Base-by-base conservation (phyloP, 768 basidiomycete genomes). In the Postia placenta region DNA sequence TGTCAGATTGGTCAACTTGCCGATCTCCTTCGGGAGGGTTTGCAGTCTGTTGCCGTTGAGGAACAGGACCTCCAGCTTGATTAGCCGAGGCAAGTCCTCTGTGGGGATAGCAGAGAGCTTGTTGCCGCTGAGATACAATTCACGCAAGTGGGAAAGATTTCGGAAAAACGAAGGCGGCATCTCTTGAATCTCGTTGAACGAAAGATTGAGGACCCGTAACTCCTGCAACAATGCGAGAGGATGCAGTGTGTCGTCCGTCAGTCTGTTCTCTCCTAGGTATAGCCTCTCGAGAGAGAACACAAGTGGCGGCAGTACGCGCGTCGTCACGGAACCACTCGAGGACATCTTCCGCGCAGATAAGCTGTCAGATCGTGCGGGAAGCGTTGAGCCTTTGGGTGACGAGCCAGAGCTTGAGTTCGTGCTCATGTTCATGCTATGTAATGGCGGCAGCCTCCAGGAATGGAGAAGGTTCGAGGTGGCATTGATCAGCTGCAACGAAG, bases 121-220 rank as follows among this genome's bases (percentile, higher is more conserved):
- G 70, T 97, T 98, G n/a, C 95, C 95, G 56, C 90, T 91, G 2
- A 98, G 74, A 63, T 96, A 98, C 27, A 99, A 69, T 67, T 94
- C 87, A 65, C 91, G 81, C 9, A 99, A 73, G 35, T 75, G 67
- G 17, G 71, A 69, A 56, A 92, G 74, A 52, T 83, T 82, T 53
- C 76, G 72, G 59, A 97, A 81, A 58, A 92, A 93, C 25, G 74
- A 69, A 0, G 78, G 67, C 0, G 95, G 93, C 38, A 97, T 75
- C 59, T 94, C 90, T 65, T 86, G 85, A 38, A 99, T 86, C 47
- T 92, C 83, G 66, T 99, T 99, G 72, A 96, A 98, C 23, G 89
- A 91, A 17, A 98, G 72, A 57, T 98, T 98, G 50, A 99, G 78
- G 1, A 91, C 81, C 1, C 72, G 74, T 11, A 99, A 77, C 55